Conservation (phyloP, 192 early-diverging fungal genomes). For the Coemansia sp. region DNA sequence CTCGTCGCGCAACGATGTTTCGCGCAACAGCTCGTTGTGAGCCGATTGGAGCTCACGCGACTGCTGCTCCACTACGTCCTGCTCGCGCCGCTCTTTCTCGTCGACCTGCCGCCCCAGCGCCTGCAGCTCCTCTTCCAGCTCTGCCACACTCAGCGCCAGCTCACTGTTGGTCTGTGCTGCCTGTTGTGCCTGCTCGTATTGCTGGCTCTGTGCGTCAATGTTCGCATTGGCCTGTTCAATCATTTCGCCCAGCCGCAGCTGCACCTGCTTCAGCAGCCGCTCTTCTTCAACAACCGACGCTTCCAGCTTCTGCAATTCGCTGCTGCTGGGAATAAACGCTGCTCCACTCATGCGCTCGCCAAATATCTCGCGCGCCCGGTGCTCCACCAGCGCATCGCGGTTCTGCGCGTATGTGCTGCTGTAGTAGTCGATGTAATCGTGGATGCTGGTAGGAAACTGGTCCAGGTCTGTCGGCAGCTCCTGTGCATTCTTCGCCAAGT, state of each 20-base stretch:
- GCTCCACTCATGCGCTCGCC: slow-evolving; percentile 42
- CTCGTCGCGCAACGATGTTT: slow-evolving; percentile 44
- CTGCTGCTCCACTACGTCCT: slow-evolving; percentile 47
- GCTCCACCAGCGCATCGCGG: slow-evolving; percentile 34
- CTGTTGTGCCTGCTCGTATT: slow-evolving; percentile 26
- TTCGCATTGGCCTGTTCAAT: slow-evolving; percentile 28
- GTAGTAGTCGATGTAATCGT: slow-evolving; percentile 36
- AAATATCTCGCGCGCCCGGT: slow-evolving; percentile 43
- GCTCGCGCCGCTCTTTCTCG: slow-evolving; percentile 43
- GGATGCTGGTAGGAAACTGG: slow-evolving; percentile 40
- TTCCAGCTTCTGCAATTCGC: slow-evolving; percentile 51
- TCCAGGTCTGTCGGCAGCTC: slow-evolving; percentile 42
- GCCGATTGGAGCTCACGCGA: slow-evolving; percentile 47
- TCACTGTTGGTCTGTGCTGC: slow-evolving; percentile 31
- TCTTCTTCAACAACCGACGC: slow-evolving; percentile 47
- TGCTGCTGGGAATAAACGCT: slow-evolving; percentile 40
- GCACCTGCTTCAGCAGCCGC: slow-evolving; percentile 46
- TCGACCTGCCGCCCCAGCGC: slow-evolving; percentile 23
- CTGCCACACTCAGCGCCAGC: slow-evolving; percentile 20
- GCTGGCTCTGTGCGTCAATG: slow-evolving; percentile 31
- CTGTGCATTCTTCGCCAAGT: slow-evolving; percentile 26
- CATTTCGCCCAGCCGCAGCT: slow-evolving; percentile 40
- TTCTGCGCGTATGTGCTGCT: slow-evolving; percentile 39
- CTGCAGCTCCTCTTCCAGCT: slow-evolving; percentile 44
- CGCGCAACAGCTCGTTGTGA: slow-evolving; percentile 53